Conservation (phyloP, 176 grass and related monocot species). For the Miscanthus lutarioriparius region DNA sequence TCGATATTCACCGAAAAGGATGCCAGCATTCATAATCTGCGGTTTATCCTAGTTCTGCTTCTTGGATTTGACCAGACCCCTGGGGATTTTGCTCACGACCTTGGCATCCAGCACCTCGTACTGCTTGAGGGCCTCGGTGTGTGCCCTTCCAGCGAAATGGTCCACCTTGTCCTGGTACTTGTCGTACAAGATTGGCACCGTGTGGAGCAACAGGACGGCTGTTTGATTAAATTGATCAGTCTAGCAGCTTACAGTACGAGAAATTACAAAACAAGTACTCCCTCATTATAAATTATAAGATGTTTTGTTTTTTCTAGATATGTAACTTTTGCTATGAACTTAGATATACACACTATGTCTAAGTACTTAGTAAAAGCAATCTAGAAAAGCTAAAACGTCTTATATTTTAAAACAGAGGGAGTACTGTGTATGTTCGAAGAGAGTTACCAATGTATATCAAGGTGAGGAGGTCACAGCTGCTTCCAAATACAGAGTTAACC, state of each 20-base stretch:
- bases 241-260: neutral
- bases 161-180: constrained; percentile 93
- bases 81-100: constrained; percentile 78
- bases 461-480: constrained; percentile 79
- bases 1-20: neutral
- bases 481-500: constrained; percentile 71
- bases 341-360: neutral
- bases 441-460: constrained; percentile 80
- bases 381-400: neutral
- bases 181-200: constrained; percentile 76
- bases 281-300: too few species aligned
- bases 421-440: neutral
- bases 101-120: constrained; percentile 65
- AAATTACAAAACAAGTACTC: neutral
- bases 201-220: constrained; percentile 69
- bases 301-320: too few species aligned
- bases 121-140: constrained; percentile 58
- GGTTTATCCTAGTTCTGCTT: constrained; percentile 48
- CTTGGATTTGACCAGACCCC: constrained; percentile 53
- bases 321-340: neutral
- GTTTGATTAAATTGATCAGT: neutral
- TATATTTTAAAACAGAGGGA: neutral
- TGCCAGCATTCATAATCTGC: neutral
- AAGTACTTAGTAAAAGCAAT: too few species aligned
- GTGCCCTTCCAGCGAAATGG: constrained; percentile 56